Conservation (phyloP, 192 early-diverging fungal species). For the Phlyctochytrium planicorne region DNA sequence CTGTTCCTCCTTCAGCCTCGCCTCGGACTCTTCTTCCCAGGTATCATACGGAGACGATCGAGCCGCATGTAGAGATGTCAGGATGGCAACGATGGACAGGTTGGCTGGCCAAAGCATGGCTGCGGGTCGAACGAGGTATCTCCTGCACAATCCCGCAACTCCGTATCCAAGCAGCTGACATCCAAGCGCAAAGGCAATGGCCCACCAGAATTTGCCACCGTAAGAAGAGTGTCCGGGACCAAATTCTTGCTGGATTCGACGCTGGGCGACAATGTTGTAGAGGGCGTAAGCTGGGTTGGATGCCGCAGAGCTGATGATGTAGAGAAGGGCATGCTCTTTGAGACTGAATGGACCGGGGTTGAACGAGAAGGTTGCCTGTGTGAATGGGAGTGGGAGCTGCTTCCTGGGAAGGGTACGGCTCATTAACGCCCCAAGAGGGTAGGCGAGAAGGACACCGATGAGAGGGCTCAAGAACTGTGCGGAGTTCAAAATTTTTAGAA, state of each 20-base stretch:
- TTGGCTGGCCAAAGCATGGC: conserved; percentile 87
- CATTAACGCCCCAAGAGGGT: background rate
- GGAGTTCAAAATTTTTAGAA: conserved; percentile 2
- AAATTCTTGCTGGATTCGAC: conserved; percentile 11
- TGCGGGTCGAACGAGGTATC: conserved; percentile 75
- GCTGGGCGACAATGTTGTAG: conserved; percentile 26
- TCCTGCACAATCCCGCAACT: conserved; percentile 62
- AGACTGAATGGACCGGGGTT: conserved; percentile 71
- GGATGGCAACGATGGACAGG: conserved; percentile 14
- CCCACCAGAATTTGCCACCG: conserved; percentile 16
- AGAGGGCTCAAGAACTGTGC: background rate
- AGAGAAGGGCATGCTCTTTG: conserved; percentile 58
- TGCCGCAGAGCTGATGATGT: conserved; percentile 1
- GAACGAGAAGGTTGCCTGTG: conserved; percentile 13
- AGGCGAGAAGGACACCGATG: background rate
- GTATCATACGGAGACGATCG: no score
- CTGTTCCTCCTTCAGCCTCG: conserved; percentile 28
- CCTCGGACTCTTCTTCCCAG: conserved; percentile 9
- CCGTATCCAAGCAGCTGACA: conserved; percentile 62
- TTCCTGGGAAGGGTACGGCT: background rate
- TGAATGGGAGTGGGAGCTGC: background rate
- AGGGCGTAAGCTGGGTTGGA: conserved; percentile 8
- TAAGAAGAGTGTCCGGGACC: background rate
- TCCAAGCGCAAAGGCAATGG: conserved; percentile 49
- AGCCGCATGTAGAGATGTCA: conserved; percentile 64